Evolutionary conservation across 495 filamentous ascomycete genomes (phyloP), one percentile per base, ranked within the genome.

Genomic region (Aspergillus indologenus): DNA sequence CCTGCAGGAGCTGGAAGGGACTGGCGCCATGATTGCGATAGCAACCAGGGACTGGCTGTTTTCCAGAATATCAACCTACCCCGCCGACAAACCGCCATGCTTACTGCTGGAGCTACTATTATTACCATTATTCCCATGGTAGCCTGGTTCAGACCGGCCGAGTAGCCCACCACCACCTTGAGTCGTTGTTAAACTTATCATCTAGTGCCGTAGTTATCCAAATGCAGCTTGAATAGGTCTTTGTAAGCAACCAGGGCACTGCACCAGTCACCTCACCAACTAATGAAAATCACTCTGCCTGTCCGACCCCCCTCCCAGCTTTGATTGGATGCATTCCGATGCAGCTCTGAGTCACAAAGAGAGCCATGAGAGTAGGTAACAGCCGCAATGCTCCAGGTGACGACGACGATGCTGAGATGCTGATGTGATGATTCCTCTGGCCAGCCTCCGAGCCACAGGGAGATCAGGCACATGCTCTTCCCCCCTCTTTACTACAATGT

Each of bases 281-380:
- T 7, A 40, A 40, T 40, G 34, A 40, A 40, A 40, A 40, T 40
- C 34, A 9, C 12, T 40, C 34, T 6, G 34, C 12, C 12, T 40
- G 34, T 40, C 34, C 12, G 12, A 40, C 34, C 29, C 45, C 46
- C 26, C 23, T 23, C 23, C 43, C 12, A 42, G 21, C 44, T 14
- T 21, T 56, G 59, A 61, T 61, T 61, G 59, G 59, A 53, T 54
- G 58, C 51, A 49, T 29, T 21, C 9, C 7, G 45, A 53, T 57
- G 47, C 59, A 48, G 22, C 59, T 53, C 53, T 57, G 59, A 61
- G 54, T 57, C 59, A 61, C 53, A 61, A 52, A 2, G 12, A 4
- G 6, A 40, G 34, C 5, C 5, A 40, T 40, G 34, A 40, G 12
- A 11, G 34, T 14, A 40, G 34, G 34, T 40, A 40, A 40, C 34